phyloP scores from a whole-genome alignment of 2,329 filamentous ascomycete genomes.

The Cladosporium cucumerinum region DNA sequence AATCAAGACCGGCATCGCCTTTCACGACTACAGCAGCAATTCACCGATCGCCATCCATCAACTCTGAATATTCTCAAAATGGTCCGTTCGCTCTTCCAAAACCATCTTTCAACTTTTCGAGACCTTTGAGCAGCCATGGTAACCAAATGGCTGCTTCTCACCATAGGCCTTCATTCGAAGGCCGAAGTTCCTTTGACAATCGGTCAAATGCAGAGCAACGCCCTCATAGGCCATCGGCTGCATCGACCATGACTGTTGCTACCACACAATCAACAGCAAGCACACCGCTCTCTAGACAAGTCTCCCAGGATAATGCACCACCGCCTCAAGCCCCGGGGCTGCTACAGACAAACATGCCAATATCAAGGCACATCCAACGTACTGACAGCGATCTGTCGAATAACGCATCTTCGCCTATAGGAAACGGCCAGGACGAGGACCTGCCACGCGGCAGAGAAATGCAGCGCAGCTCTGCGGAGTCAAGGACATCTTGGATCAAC shows the following conservation, averaged over 20 bases:
- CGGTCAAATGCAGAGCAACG: constrained; percentile 19
- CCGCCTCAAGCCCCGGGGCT: constrained; percentile 1
- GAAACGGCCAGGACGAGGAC: constrained; percentile 4
- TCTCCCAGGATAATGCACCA: constrained; percentile 35
- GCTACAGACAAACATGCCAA: constrained; percentile 15
- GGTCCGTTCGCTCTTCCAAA: constrained; percentile 56
- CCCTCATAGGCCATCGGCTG: constrained; percentile 21
- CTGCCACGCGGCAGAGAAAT: constrained; percentile 79
- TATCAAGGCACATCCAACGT: constrained; percentile 18
- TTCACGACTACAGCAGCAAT: constrained; percentile 58
- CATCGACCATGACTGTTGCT: constrained; percentile 28
- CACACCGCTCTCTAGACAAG: constrained; percentile 34
- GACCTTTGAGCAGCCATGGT: constrained; percentile 72
- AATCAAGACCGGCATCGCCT: constrained; percentile 60
- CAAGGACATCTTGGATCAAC: constrained; percentile 48
- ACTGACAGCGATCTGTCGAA: constrained; percentile 10
- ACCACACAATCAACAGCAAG: constrained; percentile 24
- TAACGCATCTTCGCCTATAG: background rate
- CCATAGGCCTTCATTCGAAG: constrained; percentile 29
- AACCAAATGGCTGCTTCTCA: constrained; percentile 35
- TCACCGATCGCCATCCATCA: constrained; percentile 76
- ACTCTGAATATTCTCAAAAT: constrained; percentile 72
- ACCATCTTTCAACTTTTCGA: constrained; percentile 88
- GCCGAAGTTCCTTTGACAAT: constrained; percentile 24
- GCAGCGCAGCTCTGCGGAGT: constrained; percentile 63